phyloP scores from a whole-genome alignment of 805 yeast genomes.

The Starmerella tilneyi region DNA sequence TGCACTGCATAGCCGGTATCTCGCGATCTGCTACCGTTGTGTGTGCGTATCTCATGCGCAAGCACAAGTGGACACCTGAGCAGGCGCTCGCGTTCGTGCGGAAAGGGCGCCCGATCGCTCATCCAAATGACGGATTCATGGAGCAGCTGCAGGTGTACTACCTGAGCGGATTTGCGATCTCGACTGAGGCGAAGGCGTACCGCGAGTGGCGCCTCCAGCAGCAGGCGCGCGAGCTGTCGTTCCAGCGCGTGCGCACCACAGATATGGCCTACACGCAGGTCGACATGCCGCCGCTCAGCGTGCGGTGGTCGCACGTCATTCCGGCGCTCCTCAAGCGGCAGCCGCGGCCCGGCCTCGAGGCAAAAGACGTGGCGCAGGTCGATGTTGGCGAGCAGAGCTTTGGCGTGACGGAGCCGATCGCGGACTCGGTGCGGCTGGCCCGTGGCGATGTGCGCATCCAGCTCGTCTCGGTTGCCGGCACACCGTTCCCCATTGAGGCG shows the following conservation, averaged over 20 bases:
- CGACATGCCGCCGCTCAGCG: slow-evolving; percentile 18
- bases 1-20: slow-evolving; percentile 74
- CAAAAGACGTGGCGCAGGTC: slow-evolving; percentile 5
- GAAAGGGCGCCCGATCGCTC: slow-evolving; percentile 47
- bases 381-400: slow-evolving; percentile 10
- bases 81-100: slow-evolving; percentile 69
- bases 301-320: slow-evolving; percentile 24
- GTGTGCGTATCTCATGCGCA: slow-evolving; percentile 79
- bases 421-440: slow-evolving; percentile 4
- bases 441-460: neutral
- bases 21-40: slow-evolving; percentile 81
- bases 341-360: neutral
- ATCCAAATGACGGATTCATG: slow-evolving; percentile 66
- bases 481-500: neutral
- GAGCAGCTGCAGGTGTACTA: slow-evolving; percentile 61
- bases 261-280: slow-evolving; percentile 34
- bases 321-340: slow-evolving; percentile 13
- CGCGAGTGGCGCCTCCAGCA: slow-evolving; percentile 34
- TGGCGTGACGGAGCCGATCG: slow-evolving; percentile 17
- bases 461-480: neutral
- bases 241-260: neutral
- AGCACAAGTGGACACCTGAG: slow-evolving; percentile 44
- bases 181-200: slow-evolving; percentile 29
- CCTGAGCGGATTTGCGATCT: slow-evolving; percentile 32
- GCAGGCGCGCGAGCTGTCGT: slow-evolving; percentile 22